Evolutionary conservation across 2,329 filamentous ascomycete genomes (phyloP), one percentile per base, ranked within the genome.

Genomic region (Pseudogymnoascus sp.): DNA sequence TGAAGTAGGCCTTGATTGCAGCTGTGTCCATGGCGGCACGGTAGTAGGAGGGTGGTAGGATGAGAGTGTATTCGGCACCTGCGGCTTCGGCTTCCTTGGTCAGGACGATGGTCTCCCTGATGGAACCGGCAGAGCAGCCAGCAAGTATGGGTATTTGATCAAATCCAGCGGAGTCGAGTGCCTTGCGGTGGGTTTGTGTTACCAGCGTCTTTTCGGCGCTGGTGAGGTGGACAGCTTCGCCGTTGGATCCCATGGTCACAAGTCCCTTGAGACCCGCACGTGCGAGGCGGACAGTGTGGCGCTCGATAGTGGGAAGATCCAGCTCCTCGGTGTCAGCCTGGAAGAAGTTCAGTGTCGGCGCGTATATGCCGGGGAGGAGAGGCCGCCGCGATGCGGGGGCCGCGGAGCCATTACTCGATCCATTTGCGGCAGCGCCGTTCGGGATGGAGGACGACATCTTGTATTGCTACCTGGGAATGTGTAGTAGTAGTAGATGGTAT

Each of bases 341-440:
- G 79, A 96, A 96, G 75, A 96, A 95, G 71, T 91, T 95, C 86
- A 94, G 91, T 65, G 89, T 93, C 25, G 91, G 91, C 65, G 89
- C 89, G 76, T 94, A 95, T 74, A 94, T 92, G 73, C 91, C 90
- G 71, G 88, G 87, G 50, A 89, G 88, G 63, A 95, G 83, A 67
- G 87, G 81, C 64, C 82, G 77, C 66, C 77, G 77, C 16, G 76
- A 67, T 28, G 44, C 7, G 14, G 44, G 23, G 66, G 75, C 72
- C 64, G 73, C 66, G 67, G 75, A 72, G 64, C 75, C 73, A 66
- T 75, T 73, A 23, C 44, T 31, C 18, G 63, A 35, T 14, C 66
- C 66, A 35, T 63, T 65, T 40, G 62, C 8, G 23, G 63, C 12
- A 28, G 16, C 18, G 31, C 12, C 44, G n/a, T 53, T 53, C 25